Base-by-base conservation (phyloP, 2,329 filamentous ascomycete genomes). In the Trichocomaceae sp. region DNA sequence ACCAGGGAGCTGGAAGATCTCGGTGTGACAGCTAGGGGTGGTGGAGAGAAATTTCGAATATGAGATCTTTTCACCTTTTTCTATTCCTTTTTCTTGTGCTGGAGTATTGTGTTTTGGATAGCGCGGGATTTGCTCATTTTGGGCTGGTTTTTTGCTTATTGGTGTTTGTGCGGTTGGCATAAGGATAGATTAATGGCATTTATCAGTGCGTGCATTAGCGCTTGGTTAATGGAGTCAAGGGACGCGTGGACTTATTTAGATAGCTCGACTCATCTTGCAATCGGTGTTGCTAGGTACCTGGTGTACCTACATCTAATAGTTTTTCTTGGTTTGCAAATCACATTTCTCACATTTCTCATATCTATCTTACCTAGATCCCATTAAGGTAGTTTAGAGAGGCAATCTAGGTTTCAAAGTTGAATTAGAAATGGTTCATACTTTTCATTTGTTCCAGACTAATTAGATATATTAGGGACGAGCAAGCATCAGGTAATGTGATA, bases 1-100 rank as follows among this genome's bases (percentile, higher is more conserved):
- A 35, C 50, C 29, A 54, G 54, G n/a, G 91, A 96, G 73, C 80
- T 96, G 48, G 90, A 96, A 69, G 91, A 90, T 7, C 77, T 96
- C 54, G 91, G 88, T 60, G 88, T 87, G 12, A 95, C 91, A 3
- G 91, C 91, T 29, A 85, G 91, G 66, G 49, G 54, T 17, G 90
- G 90, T 54, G 90, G 95, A 69, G 66, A 72, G 58, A 88, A 88
- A 20, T 26, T 35, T 31, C 46, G 46, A 29, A 39, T 29, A 31
- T 53, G 15, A 47, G 39, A 10, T 42, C 4, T 22, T 20, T 22
- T n/a, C 35, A 39, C n/a, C 35, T 42, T 39, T 17, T 45, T 3
- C 19, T 22, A 5, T 15, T 42, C 15, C 15, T 42, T n/a, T 42
- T 17, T 4, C 15, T 44, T 44, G n/a, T 12, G 17, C 12, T 44